phyloP scores from a whole-genome alignment of 257 asterid species.

The Jaltomata sinuosa region DNA sequence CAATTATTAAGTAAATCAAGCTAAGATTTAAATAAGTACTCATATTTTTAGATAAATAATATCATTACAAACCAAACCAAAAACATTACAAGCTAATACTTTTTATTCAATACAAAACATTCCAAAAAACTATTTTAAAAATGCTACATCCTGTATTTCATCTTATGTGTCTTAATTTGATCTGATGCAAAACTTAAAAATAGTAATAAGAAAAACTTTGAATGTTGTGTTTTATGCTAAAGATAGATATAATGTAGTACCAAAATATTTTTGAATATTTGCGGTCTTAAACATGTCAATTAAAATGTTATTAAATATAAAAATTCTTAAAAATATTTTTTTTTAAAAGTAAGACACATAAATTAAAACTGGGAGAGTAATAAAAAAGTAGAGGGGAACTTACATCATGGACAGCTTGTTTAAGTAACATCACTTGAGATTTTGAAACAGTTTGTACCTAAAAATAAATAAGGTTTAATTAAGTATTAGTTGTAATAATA shows the following conservation, averaged over 20 bases:
- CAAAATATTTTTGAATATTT: neutral
- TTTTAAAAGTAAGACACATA: neutral
- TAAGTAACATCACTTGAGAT: slow-evolving; percentile 43
- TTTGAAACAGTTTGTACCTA: slow-evolving; percentile 55
- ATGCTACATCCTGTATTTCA: neutral
- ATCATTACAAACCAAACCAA: neutral
- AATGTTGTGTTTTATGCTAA: neutral
- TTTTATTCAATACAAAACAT: neutral
- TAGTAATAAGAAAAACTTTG: neutral
- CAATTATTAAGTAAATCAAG: neutral
- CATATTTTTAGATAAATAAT: too few relatives aligned
- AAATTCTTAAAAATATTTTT: neutral
- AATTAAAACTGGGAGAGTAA: neutral
- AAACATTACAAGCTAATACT: neutral
- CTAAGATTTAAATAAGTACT: neutral
- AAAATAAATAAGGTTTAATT: neutral
- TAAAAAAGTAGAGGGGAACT: slow-evolving; percentile 10
- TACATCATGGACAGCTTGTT: slow-evolving; percentile 66
- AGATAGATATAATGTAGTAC: neutral
- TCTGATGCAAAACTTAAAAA: neutral
- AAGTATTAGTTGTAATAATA: neutral
- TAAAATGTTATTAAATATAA: neutral
- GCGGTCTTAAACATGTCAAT: neutral
- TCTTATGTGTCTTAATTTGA: neutral
- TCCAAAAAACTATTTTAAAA: neutral